Evolutionary conservation across 1,284 basidiomycete genomes (phyloP).

Genomic region (Thelephora terrestris): DNA sequence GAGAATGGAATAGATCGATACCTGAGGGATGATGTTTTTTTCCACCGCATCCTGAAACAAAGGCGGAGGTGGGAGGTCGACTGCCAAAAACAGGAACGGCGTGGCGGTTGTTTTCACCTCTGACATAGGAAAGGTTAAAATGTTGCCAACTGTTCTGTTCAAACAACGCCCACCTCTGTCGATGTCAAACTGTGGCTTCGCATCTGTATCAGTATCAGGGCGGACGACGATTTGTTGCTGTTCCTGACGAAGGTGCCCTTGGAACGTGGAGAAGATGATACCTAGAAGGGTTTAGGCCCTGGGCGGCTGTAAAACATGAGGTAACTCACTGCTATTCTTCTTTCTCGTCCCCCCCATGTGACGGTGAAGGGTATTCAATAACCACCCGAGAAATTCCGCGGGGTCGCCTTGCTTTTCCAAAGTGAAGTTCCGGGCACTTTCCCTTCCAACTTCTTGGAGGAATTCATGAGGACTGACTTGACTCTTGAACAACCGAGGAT

Average conservation of each 20-base stretch:
- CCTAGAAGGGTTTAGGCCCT: constrained; percentile 33
- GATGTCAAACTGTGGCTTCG: constrained; percentile 84
- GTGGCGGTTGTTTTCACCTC: constrained; percentile 82
- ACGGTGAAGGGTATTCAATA: constrained; percentile 87
- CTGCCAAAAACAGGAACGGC: constrained; percentile 91
- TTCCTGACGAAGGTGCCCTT: constrained; percentile 88
- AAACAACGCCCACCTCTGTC: constrained; percentile 60
- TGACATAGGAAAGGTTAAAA: constrained; percentile 21
- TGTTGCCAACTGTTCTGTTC: neutral
- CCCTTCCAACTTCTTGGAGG: constrained; percentile 88
- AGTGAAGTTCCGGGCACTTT: constrained; percentile 82
- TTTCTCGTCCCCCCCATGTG: constrained; percentile 88
- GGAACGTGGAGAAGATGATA: constrained; percentile 89
- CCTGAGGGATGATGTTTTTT: constrained; percentile 98
- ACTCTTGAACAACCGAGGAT: constrained; percentile 89
- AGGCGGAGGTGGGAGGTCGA: constrained; percentile 93
- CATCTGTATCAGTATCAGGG: constrained; percentile 58
- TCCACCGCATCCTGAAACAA: constrained; percentile 92
- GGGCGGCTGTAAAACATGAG: constrained; percentile 7
- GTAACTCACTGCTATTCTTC: constrained; percentile 67
- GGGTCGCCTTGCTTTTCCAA: constrained; percentile 94
- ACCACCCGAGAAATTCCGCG: constrained; percentile 92
- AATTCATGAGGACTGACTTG: constrained; percentile 99
- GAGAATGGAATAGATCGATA: constrained; percentile 84
- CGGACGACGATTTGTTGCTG: constrained; percentile 88